Conservation (phyloP, 192 early-diverging fungal genomes). For the Backusella psychrophila region DNA sequence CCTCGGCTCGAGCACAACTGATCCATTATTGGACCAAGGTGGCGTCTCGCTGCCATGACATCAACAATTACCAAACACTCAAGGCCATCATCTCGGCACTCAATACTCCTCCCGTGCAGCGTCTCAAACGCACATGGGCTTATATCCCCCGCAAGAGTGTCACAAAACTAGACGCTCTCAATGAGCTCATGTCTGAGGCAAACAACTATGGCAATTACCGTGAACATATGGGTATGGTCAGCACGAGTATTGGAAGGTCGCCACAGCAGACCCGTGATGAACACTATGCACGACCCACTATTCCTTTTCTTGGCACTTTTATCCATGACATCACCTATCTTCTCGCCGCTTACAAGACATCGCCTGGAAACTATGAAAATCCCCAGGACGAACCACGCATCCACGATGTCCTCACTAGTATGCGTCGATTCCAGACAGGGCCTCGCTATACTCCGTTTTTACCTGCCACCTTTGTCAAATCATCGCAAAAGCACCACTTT, state of each 20-base stretch:
- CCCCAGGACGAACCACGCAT: constrained; percentile 53
- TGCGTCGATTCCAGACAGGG: constrained; percentile 58
- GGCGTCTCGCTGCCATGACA: constrained; percentile 53
- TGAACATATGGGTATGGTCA: constrained; percentile 53
- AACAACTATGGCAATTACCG: constrained; percentile 74
- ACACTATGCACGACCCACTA: constrained; percentile 51
- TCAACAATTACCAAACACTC: constrained; percentile 71
- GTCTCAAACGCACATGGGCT: constrained; percentile 72
- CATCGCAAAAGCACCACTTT: constrained; percentile 52
- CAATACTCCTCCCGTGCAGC: constrained; percentile 65
- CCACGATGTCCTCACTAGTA: constrained; percentile 58
- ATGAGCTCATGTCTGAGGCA: constrained; percentile 61
- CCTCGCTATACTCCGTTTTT: constrained; percentile 53
- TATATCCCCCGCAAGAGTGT: constrained; percentile 66
- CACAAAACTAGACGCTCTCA: constrained; percentile 52
- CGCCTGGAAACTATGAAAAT: neutral
- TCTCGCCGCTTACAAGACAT: constrained; percentile 59
- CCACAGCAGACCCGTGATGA: constrained; percentile 23
- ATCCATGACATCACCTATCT: constrained; percentile 79
- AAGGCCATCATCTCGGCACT: constrained; percentile 70
- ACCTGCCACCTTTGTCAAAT: constrained; percentile 46
- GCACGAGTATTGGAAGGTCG: constrained; percentile 14
- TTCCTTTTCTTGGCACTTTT: constrained; percentile 77
- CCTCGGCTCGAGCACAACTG: constrained; percentile 56
- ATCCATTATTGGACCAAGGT: constrained; percentile 78